These are phyloP conservation scores for Aphanoascus verrucosus DNA, from an alignment of 2,329 filamentous ascomycete species.

Conservation along the genomic window DNA sequence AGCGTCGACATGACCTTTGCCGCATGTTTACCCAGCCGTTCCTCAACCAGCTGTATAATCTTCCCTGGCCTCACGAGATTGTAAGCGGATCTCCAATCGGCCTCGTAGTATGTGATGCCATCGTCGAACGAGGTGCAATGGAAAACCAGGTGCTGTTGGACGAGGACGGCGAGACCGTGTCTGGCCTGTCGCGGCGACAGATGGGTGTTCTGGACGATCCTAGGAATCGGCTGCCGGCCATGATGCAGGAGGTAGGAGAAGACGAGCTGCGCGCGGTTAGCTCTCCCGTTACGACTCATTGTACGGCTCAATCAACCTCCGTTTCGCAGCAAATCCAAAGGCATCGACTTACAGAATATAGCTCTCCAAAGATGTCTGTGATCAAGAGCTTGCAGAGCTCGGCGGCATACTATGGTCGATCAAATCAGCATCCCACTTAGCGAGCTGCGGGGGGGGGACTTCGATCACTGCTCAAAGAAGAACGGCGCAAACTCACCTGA, in stretches of 20 bases:
- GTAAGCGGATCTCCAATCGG: conserved; percentile 70
- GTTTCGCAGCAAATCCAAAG: background rate
- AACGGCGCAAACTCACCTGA: conserved; percentile 40
- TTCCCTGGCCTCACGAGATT: conserved; percentile 70
- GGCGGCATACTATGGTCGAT: conserved; percentile 50
- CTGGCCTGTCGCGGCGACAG: conserved; percentile 65
- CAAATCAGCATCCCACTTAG: conserved; percentile 17
- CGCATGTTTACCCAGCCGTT: conserved; percentile 62
- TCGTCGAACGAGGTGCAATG: conserved; percentile 56
- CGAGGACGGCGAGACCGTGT: conserved; percentile 69
- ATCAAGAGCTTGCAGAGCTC: conserved; percentile 87
- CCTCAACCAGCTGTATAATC: conserved; percentile 64
- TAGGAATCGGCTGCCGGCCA: conserved; percentile 62
- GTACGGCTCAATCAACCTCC: background rate
- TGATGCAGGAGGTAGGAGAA: conserved; percentile 66
- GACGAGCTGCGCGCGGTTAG: conserved; percentile 54
- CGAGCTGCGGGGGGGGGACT: conserved; percentile 1
- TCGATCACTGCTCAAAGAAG: background rate
- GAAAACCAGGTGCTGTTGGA: conserved; percentile 79
- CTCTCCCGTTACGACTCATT: background rate
- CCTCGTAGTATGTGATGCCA: conserved; percentile 65
- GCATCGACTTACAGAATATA: conserved; percentile 62
- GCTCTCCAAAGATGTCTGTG: conserved; percentile 79
- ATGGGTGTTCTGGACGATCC: conserved; percentile 60
- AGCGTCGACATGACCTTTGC: conserved; percentile 64